A percentile compares a stretch with the other conserved stretches of the same genome.
Conservation (phyloP, 139 green algal genomes). For the Tetradesmus lagerheimii region DNA sequence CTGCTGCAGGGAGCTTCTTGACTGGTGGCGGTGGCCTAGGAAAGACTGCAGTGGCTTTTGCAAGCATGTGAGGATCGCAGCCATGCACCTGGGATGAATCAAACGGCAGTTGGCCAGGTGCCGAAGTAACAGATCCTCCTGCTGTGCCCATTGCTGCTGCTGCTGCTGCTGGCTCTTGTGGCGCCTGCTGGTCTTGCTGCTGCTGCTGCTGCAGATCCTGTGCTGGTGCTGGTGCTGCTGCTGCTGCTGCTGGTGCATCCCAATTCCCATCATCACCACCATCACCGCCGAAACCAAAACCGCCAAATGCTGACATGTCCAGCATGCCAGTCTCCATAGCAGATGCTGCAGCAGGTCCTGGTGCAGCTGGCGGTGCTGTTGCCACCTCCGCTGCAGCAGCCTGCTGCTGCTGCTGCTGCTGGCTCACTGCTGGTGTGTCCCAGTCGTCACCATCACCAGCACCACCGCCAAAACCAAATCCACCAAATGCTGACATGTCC, state of each 20-base stretch:
- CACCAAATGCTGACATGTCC: conserved; percentile 56
- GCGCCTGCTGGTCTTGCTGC: conserved; percentile 23
- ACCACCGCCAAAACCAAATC: conserved; percentile 26
- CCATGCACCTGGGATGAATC: not conserved
- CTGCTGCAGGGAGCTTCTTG: conserved; percentile 13
- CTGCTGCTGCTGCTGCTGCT: not conserved
- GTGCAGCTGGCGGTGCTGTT: not conserved
- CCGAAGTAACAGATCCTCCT: not conserved
- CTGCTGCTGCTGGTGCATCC: not conserved
- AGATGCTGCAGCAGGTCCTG: not conserved
- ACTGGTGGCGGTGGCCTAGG: not conserved
- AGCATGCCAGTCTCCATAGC: conserved; percentile 54
- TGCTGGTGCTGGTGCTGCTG: not conserved
- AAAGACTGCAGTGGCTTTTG: not conserved
- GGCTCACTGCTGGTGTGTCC: not conserved
- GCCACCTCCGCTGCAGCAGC: not conserved
- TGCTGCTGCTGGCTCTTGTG: not conserved
- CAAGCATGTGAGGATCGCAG: not conserved
- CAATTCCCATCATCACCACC: not conserved
- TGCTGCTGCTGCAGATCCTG: conserved; percentile 1
- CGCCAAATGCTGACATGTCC: conserved; percentile 54
- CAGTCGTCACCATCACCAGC: not conserved
- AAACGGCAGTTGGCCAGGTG: not conserved
- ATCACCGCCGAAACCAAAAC: conserved; percentile 2
- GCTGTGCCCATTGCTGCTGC: conserved; percentile 10